A percentile compares a stretch with the other conserved stretches of the same genome.
Evolutionary conservation across 1,139 yeast species (phyloP).

Genomic region (Arxiozyma heterogenica): DNA sequence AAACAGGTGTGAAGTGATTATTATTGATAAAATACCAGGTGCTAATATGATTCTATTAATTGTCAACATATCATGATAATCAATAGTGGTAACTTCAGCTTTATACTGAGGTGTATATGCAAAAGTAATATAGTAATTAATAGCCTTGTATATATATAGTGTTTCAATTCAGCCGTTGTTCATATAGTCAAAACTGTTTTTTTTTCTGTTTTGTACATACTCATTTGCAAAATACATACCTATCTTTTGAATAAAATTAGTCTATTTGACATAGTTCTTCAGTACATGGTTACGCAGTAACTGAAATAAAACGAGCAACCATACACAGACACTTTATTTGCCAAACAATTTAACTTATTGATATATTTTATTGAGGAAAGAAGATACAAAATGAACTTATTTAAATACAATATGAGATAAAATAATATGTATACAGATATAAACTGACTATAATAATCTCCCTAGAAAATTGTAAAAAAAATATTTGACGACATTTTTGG

Average conservation of each 20-base stretch:
- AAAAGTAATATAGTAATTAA: background rate
- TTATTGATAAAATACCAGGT: background rate
- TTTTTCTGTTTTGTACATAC: background rate
- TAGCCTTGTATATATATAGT: background rate
- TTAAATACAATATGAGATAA: background rate
- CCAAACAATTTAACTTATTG: background rate
- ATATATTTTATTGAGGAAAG: background rate
- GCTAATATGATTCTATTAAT: background rate
- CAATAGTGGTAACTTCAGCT: too few species aligned
- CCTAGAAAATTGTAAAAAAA: background rate
- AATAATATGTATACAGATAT: background rate
- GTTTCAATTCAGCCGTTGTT: background rate
- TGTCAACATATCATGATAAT: background rate
- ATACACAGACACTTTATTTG: too few species aligned
- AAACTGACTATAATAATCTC: background rate
- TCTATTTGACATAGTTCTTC: background rate
- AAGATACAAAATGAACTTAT: background rate
- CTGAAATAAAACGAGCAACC: background rate
- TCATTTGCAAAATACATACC: background rate
- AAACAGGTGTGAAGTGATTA: background rate
- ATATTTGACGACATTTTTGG: background rate
- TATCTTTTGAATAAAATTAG: background rate
- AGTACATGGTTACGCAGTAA: background rate
- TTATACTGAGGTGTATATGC: too few species aligned
- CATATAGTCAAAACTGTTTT: background rate